phyloP scores from a whole-genome alignment of 495 filamentous ascomycete species.

The Aspergillus asperescens region DNA sequence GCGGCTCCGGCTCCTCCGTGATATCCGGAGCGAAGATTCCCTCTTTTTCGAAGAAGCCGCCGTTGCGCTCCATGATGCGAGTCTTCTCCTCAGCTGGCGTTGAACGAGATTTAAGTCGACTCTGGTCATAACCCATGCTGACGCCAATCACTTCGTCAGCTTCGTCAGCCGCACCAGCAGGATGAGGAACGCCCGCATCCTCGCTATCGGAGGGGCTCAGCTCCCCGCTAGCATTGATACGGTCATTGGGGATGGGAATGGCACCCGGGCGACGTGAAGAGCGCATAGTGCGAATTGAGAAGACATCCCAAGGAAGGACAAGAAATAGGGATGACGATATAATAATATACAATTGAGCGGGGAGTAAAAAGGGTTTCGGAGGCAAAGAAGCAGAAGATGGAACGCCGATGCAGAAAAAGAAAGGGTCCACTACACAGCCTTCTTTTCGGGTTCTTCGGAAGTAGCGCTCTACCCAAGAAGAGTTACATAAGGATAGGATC shows the following conservation, averaged over 20 bases:
- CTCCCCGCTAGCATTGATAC: background rate
- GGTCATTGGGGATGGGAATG: constrained; percentile 3
- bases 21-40: constrained; percentile 32
- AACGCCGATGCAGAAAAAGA: constrained; percentile 10
- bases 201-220: constrained; percentile 35
- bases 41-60: constrained; percentile 49
- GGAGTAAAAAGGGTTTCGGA: background rate
- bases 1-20: constrained; percentile 32
- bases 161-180: constrained; percentile 28
- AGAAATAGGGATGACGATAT: constrained; percentile 5
- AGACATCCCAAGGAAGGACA: constrained; percentile 1
- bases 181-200: constrained; percentile 13
- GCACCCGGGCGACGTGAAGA: background rate
- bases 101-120: constrained; percentile 60
- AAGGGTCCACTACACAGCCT: constrained; percentile 40
- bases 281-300: background rate
- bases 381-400: background rate
- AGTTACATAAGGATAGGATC: background rate
- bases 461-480: constrained; percentile 3
- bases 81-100: constrained; percentile 74
- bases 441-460: constrained; percentile 26
- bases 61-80: constrained; percentile 55
- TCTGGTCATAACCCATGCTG: constrained; percentile 68
- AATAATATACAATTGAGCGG: background rate
- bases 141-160: constrained; percentile 68